Evolutionary conservation across 768 basidiomycete genomes (phyloP).

Genomic region (Suillus subaureus): DNA sequence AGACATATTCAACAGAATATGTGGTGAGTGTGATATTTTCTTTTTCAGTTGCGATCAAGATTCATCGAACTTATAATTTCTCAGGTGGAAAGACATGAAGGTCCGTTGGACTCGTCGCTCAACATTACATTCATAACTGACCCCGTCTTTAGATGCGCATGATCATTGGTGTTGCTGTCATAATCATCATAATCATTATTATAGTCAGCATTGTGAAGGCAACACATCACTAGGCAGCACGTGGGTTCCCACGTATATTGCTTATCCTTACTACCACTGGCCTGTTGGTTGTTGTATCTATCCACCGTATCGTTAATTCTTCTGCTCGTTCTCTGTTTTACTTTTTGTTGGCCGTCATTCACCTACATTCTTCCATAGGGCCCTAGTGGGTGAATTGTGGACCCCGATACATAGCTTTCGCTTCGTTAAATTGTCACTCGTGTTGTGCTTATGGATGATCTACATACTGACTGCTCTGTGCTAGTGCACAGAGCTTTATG

Average conservation of each 20-base stretch:
- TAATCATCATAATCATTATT: constrained; percentile 92
- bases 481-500: not conserved
- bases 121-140: constrained; percentile 12
- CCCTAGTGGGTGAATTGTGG: constrained; percentile 19
- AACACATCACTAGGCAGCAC: constrained; percentile 49
- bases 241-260: constrained; percentile 5
- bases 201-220: constrained; percentile 94
- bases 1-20: constrained; percentile 61
- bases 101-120: constrained; percentile 39
- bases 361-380: constrained; percentile 12
- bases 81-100: constrained; percentile 98
- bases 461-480: not conserved
- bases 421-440: constrained; percentile 12
- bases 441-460: constrained; percentile 30
- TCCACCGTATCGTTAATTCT: constrained; percentile 36
- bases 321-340: constrained; percentile 24
- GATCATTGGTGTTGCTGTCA: constrained; percentile 90
- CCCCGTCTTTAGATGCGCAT: constrained; percentile 78
- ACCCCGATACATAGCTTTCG: constrained; percentile 23
- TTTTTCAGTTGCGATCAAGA: constrained; percentile 4
- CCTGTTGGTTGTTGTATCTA: constrained; percentile 48
- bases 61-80: constrained; percentile 13
- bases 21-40: constrained; percentile 62
- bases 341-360: constrained; percentile 14
- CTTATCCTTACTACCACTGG: constrained; percentile 15